Base-by-base conservation (phyloP, 1,284 basidiomycete genomes). In the Pascua guehoae region DNA sequence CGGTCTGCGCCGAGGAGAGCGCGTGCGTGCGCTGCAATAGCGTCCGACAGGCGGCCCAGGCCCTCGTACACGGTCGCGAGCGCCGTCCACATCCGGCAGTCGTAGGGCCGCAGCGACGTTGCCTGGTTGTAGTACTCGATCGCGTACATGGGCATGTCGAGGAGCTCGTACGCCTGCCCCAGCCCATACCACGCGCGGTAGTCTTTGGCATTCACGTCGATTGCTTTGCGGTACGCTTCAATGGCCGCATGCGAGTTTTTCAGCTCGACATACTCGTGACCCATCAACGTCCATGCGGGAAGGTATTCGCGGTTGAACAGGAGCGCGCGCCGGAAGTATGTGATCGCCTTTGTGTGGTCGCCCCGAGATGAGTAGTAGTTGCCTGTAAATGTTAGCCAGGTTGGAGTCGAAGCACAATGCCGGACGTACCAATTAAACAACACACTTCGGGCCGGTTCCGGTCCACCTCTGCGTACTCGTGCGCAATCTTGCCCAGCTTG, bases 191-290 rank as follows among this genome's bases (percentile, higher is more conserved):
- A 98, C 9, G 95, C 94, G 57, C 96, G 81, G 72, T 97, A 97
- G 75, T 98, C 95, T 74, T 97, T 96, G 51, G 91, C 84, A 69
- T 96, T 96, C 63, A 96, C 88, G 71, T 97, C 95, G 59, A 98
- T 87, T 54, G 95, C 96, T 70, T 92, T 84, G 49, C 96, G 84
- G 78, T 98, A 99, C 36, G 93, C 91, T 77, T 98, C 96, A 54
- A 98, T 95, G 1, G 96, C 96, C 2, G 96, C 95, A 80, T 98
- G 94, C 15, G 91, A 91, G 77, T 99, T 98, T 78, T 98, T 98
- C 83, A 98, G 86, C 79, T 98, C 96, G 54, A 98, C 88, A 71
- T 92, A 98, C 75, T 98, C 96, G 75, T 98, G 96, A 0, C 96
- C 96, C 87, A 99, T 92, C 61, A 98, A 77, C n/a, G 95, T 98